Evolutionary conservation across 208 protist genomes (phyloP).

Genomic region (Histomonas meleagridis): DNA sequence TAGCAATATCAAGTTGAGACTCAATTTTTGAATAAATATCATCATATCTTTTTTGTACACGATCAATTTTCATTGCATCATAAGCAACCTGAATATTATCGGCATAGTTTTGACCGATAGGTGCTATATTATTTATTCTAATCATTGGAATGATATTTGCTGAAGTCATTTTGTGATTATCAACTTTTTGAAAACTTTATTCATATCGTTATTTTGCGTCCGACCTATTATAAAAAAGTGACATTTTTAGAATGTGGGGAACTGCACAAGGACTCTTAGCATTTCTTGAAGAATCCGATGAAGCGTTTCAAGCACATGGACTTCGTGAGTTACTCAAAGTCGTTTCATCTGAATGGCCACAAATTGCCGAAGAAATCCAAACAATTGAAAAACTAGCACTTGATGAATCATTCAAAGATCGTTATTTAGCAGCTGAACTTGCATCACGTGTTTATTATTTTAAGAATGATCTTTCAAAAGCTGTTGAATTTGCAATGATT

Average conservation of each 20-base stretch:
- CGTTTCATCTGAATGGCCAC: neutral
- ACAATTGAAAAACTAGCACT: neutral
- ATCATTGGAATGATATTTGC: too few relatives aligned
- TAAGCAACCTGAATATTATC: too few relatives aligned
- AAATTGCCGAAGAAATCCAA: neutral
- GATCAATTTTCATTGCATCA: too few relatives aligned
- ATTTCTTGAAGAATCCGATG: neutral
- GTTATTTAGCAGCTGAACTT: neutral
- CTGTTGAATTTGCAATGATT: neutral
- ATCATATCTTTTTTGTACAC: too few relatives aligned
- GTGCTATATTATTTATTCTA: too few relatives aligned
- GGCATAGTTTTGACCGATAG: too few relatives aligned
- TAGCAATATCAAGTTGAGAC: too few relatives aligned
- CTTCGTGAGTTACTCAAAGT: neutral
- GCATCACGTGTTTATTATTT: neutral
- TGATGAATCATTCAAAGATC: neutral
- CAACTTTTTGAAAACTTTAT: too few relatives aligned
- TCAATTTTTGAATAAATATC: too few relatives aligned
- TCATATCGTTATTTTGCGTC: too few relatives aligned
- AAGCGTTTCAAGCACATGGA: neutral
- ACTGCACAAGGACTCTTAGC: neutral
- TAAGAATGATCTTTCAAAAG: neutral
- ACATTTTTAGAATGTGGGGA: neutral
- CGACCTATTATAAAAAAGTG: neutral
- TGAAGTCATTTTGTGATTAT: too few relatives aligned